Base-by-base conservation (phyloP, 1,284 basidiomycete species). In the Papiliotrema laurentii region DNA sequence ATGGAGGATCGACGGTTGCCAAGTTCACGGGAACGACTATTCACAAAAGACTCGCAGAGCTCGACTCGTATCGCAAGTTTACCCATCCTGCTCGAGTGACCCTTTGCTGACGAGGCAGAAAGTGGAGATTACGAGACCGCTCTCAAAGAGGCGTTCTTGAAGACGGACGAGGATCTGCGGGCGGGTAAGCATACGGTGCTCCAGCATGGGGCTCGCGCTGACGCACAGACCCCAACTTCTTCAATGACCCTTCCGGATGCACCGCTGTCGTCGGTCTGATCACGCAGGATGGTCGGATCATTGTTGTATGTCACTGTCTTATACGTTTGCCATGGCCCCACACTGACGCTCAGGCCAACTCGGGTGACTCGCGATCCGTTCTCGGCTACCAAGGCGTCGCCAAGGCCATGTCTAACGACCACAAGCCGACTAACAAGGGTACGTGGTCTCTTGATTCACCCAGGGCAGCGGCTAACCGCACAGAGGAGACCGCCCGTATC, bases 341-440 rank as follows among this genome's bases (percentile, higher is more conserved):
- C 14, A 37, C 37, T 44, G 21, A 33, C 16, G 4, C 3, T 16
- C 59, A 94, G 91, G 96, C 96, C 31, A 99, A 99, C 69, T 90
- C 96, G 14, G 96, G 96, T 42, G 96, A 99, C 75, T 98, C 96
- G 16, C 80, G 96, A 63, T 85, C 87, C 25, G 90, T 98, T n/a
- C 78, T 99, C 49, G 83, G 85, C 43, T 76, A 88, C 57, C 86
- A 85, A 61, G 96, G 96, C 16, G 80, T 84, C 62, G 91, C 83
- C 5, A 87, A 93, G 68, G 81, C 88, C 11, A 77, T 99, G 62
- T 97, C 92, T 64, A 86, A 82, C 61, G 96, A 99, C 70, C 96
- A 99, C 75, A 99, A 99, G 74, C 96, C 96, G 2, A 84, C 84
- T 40, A 91, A 88, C 67, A 83, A 86, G 60, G 77, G 88, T 89